Evolutionary conservation across 331 rosid genomes (phyloP), one percentile per base, ranked within the genome.

Genomic region (Saraca asoca): DNA sequence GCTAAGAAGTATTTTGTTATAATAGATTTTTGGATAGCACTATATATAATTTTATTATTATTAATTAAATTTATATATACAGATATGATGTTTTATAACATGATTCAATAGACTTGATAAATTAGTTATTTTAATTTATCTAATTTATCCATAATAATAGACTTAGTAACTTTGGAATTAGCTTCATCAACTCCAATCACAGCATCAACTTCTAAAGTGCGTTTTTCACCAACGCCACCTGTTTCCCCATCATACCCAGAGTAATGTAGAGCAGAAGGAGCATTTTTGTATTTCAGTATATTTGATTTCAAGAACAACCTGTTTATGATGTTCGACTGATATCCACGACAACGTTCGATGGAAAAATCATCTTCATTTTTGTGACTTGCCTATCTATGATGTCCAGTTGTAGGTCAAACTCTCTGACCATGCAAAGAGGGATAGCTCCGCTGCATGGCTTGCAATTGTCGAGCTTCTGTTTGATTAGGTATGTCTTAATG

Each of bases 401-500:
- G 68, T 88, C 96, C 58, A 91, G 13, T 5, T 95, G 96, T 0
- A 91, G 73, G 70, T 91, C 90, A 60, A 91, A 91, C 68, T 91
- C 97, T 0, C 97, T 95, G 2, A 91, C 96, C 96, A 91, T 91
- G 73, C 97, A 91, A 0, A 91, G 88, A 17, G 97, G 96, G 56
- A 91, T 91, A 7, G 97, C 97, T 1, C 97, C 97, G 3, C 96
- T 96, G 64, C 97, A 91, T 8, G 96, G 97, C 66, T 91, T 91
- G 74, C 96, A 87, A 84, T 91, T 91, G 75, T 91, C 97, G 29
- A 91, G 67, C 74, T 91, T 91, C 9, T 95, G 84, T 73, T 91
- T 91, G 15, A 91, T 81, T 4, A 91, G 86, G 62, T 79, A 86
- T 1, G 97, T 91, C 61, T 91, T 95, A 0, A 88, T 18, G 12